phyloP scores from a whole-genome alignment of 2,329 filamentous ascomycete genomes.

The Sarocladium oryzae region DNA sequence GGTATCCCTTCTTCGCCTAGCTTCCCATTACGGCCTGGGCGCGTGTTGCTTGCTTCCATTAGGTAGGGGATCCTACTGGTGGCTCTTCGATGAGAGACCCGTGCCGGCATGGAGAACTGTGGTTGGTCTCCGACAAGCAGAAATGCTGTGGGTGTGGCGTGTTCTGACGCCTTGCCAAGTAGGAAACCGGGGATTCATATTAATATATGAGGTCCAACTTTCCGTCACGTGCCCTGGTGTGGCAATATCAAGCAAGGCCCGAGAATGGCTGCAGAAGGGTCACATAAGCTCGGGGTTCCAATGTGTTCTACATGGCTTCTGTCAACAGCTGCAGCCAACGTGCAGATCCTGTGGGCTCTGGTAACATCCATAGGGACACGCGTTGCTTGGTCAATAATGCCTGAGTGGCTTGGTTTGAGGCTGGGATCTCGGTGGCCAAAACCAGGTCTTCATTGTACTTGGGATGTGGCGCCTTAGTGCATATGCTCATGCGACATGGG shows the following conservation, averaged over 20 bases:
- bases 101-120: conserved; percentile 1
- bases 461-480: too few species aligned
- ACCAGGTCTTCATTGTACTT: not conserved
- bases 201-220: too few species aligned
- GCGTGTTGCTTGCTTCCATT: too few species aligned
- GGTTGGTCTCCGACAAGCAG: conserved; percentile 4
- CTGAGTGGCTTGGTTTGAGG: too few species aligned
- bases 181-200: too few species aligned
- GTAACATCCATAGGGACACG: too few species aligned
- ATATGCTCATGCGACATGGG: not conserved
- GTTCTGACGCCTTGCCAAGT: too few species aligned
- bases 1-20: conserved; percentile 4
- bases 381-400: too few species aligned
- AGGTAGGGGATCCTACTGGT: too few species aligned
- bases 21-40: too few species aligned
- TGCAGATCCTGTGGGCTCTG: not conserved
- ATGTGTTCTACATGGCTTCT: too few species aligned
- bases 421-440: not conserved
- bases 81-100: too few species aligned
- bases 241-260: not conserved
- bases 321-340: not conserved
- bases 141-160: not conserved
- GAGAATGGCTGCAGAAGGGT: not conserved
- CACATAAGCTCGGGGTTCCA: not conserved
- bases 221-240: conserved; percentile 1